These are phyloP conservation scores for Phytomonas francai DNA, from an alignment of 208 protist genomes.

Conservation along the genomic window DNA sequence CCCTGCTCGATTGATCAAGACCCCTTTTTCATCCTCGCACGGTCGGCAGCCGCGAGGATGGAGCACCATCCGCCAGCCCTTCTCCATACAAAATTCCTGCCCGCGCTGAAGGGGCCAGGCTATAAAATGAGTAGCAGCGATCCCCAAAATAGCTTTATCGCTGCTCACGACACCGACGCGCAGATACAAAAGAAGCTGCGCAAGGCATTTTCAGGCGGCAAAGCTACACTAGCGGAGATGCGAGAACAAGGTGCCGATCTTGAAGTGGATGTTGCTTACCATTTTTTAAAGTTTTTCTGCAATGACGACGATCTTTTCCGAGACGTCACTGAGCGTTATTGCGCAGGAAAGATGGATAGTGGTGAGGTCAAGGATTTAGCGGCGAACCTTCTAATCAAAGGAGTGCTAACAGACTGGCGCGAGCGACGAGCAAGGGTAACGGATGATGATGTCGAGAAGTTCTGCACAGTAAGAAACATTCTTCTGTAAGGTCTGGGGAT, in stretches of 20 bases:
- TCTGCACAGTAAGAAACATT: slow-evolving; percentile 72
- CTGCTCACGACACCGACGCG: slow-evolving; percentile 93
- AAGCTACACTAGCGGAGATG: slow-evolving; percentile 94
- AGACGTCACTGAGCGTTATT: slow-evolving; percentile 66
- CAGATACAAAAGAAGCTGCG: slow-evolving; percentile 94
- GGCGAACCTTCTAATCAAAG: slow-evolving; percentile 50
- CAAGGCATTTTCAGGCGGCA: slow-evolving; percentile 96
- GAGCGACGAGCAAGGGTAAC: slow-evolving; percentile 49
- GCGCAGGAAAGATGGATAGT: slow-evolving; percentile 60
- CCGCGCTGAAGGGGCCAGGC: slow-evolving; percentile 91
- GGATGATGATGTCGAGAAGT: slow-evolving; percentile 58
- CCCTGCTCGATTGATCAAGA: slow-evolving; percentile 97
- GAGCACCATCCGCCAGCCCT: slow-evolving; percentile 91
- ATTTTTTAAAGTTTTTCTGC: slow-evolving; percentile 96
- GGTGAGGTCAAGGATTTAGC: slow-evolving; percentile 72
- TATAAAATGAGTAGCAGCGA: slow-evolving; percentile 97
- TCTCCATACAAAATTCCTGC: slow-evolving; percentile 97
- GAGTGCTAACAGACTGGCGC: slow-evolving; percentile 64
- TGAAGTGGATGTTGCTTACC: slow-evolving; percentile 93
- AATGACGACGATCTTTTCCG: slow-evolving; percentile 91
- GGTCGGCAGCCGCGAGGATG: slow-evolving; percentile 92
- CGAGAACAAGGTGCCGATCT: slow-evolving; percentile 87
- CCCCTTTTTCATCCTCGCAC: slow-evolving; percentile 98
- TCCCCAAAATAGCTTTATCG: slow-evolving; percentile 88
- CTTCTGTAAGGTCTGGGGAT: slow-evolving; percentile 20